Evolutionary conservation across 805 yeast genomes (phyloP).

Genomic region (Saccharomyces kudriavzevii): DNA sequence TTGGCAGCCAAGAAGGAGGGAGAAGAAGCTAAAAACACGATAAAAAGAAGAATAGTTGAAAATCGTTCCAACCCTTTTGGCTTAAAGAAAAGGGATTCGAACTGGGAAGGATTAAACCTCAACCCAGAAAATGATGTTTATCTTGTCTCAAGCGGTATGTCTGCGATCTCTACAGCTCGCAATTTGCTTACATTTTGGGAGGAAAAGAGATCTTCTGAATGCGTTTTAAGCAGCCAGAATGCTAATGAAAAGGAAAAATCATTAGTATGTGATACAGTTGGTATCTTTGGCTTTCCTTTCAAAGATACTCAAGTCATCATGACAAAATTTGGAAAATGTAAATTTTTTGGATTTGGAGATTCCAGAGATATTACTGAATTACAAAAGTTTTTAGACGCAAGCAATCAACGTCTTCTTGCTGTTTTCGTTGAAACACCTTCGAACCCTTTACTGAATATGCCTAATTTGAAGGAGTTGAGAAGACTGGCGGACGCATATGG

Average conservation of each 20-base stretch:
- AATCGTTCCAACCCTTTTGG: slow-evolving; percentile 11
- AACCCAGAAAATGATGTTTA: slow-evolving; percentile 50
- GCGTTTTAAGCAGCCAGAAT: neutral
- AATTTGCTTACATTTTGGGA: slow-evolving; percentile 20
- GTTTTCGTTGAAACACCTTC: slow-evolving; percentile 87
- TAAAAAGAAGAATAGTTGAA: slow-evolving; percentile 9
- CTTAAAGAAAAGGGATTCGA: slow-evolving; percentile 9
- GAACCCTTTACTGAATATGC: slow-evolving; percentile 77
- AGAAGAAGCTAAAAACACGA: slow-evolving; percentile 4
- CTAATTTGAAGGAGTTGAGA: slow-evolving; percentile 56
- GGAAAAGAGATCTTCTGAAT: slow-evolving; percentile 1
- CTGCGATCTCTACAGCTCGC: slow-evolving; percentile 74
- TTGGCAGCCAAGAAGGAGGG: slow-evolving; percentile 3
- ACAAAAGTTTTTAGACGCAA: slow-evolving; percentile 45
- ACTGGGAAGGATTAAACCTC: slow-evolving; percentile 29
- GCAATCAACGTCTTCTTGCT: slow-evolving; percentile 48
- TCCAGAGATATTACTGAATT: slow-evolving; percentile 56
- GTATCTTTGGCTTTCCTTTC: slow-evolving; percentile 89
- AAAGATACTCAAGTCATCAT: slow-evolving; percentile 81
- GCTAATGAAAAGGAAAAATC: neutral
- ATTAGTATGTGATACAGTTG: slow-evolving; percentile 31
- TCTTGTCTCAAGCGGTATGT: slow-evolving; percentile 81
- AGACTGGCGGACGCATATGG: slow-evolving; percentile 52
- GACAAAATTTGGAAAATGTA: slow-evolving; percentile 73
- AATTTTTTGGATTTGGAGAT: slow-evolving; percentile 77